These are phyloP conservation scores for Jackrogersella multiformis DNA, from an alignment of 495 filamentous ascomycete genomes.

Conservation along the genomic window DNA sequence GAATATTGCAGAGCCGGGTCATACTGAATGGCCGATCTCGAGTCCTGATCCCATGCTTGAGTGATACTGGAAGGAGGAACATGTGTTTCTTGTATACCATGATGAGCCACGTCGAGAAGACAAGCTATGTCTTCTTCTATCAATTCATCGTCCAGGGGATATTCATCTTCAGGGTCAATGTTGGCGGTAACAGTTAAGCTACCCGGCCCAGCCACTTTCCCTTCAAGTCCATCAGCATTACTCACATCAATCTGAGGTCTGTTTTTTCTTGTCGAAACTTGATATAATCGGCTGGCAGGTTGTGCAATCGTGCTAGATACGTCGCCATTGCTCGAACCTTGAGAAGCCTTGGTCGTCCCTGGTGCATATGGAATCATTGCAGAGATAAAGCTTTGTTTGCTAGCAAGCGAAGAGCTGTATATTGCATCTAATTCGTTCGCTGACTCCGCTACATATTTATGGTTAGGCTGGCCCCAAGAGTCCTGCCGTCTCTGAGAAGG, in stretches of 20 bases:
- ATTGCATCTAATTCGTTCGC: background rate
- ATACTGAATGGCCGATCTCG: slow-evolving; percentile 43
- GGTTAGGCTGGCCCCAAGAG: background rate
- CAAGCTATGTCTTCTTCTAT: slow-evolving; percentile 34
- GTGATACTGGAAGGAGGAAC: slow-evolving; percentile 44
- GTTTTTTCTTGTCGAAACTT: background rate
- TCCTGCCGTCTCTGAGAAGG: slow-evolving; percentile 1
- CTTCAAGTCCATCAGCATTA: background rate
- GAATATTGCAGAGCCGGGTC: slow-evolving; percentile 41
- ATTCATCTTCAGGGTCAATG: slow-evolving; percentile 20
- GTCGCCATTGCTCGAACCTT: background rate
- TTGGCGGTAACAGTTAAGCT: background rate
- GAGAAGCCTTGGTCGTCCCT: background rate
- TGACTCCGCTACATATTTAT: background rate
- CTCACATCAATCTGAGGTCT: background rate
- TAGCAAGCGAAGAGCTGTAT: background rate
- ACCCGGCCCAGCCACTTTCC: background rate
- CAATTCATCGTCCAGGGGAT: slow-evolving; percentile 37
- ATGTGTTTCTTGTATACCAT: slow-evolving; percentile 32
- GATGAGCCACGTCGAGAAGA: slow-evolving; percentile 12
- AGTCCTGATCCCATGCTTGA: slow-evolving; percentile 41
- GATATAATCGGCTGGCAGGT: background rate
- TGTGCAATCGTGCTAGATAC: background rate
- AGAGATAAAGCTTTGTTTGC: background rate
- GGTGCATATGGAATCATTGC: background rate